Base-by-base conservation (phyloP, 495 filamentous ascomycete species). In the Penicillium canariense region DNA sequence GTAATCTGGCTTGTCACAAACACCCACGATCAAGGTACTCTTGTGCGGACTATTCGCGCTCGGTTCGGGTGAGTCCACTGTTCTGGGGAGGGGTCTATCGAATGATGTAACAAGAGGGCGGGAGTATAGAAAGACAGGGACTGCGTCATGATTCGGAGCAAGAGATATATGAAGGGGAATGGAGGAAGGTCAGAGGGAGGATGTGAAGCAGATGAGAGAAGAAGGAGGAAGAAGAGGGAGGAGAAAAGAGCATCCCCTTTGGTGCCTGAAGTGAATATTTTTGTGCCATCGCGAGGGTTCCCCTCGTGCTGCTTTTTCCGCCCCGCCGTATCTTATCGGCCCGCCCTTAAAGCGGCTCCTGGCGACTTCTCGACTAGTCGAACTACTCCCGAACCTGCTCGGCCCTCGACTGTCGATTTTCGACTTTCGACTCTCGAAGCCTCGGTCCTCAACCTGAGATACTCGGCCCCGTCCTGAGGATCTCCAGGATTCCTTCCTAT, bases 81-180 rank as follows among this genome's bases (percentile, higher is more conserved):
- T 25, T 53, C 45, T 38, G 51, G 56, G 20, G 61, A 62, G 61
- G 56, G 65, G 59, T 68, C 59, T 68, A 60, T 60, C 30, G 52
- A 60, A 57, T 63, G 64, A 65, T 67, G 61, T 50, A 70, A 66
- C 56, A 62, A 54, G 61, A 54, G 65, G 60, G 58, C 53, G 54
- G 61, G 66, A 52, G 55, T 62, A 50, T 56, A 62, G 43, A 47
- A 58, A 50, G 65, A 64, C 50, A 65, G 62, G 62, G 63, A 69
- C 65, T 71, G 68, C 73, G 72, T 77, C 74, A 77, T 77, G 63
- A 59, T 77, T 77, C 61, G 70, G 56, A 54, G 30, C 39, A 52
- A 39, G 7, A 27, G 40, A 26, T 30, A 46, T n/a, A 38, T 42
- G 14, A 34, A 8, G 23, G 43, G 28, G 26, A n/a, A 46, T 14